Percentiles rank a stretch among this genome's conserved stretches.
These are phyloP conservation scores for Colletotrichum sp. DNA, from an alignment of 2,329 filamentous ascomycete genomes.

Conservation along the genomic window DNA sequence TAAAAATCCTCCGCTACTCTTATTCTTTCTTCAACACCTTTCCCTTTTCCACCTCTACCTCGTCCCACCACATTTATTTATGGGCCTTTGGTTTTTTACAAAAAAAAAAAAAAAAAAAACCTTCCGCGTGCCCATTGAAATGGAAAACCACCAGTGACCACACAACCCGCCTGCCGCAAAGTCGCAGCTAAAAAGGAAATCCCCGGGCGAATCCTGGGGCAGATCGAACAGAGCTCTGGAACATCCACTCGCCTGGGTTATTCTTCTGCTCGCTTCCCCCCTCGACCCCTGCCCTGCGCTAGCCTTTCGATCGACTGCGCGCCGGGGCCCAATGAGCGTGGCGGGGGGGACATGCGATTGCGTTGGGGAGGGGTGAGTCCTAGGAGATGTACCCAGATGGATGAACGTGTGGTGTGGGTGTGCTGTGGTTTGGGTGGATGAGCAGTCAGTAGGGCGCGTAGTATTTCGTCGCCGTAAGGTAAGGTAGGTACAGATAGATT, in stretches of 20 bases:
- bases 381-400: not conserved
- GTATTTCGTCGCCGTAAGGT: not conserved
- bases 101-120: not conserved
- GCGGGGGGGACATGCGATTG: not conserved
- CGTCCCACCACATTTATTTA: too few relatives aligned
- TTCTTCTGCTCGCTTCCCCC: slow-evolving; percentile 9
- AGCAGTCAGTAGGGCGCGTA: not conserved
- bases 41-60: too few relatives aligned
- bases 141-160: not conserved
- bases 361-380: not conserved
- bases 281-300: slow-evolving; percentile 10
- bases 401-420: not conserved
- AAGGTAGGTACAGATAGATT: not conserved
- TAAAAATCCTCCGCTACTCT: too few relatives aligned
- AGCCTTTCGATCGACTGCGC: slow-evolving; percentile 15
- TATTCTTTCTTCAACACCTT: too few relatives aligned
- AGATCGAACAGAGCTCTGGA: slow-evolving; percentile 21
- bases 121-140: not conserved
- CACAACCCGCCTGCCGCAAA: not conserved
- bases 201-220: slow-evolving; percentile 16
- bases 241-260: slow-evolving; percentile 17
- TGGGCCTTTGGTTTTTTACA: too few relatives aligned
- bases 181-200: not conserved
- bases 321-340: slow-evolving; percentile 10
- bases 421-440: not conserved